Percentiles rank a stretch among this genome's conserved stretches.
Evolutionary conservation across 306 rosid species (phyloP).

Genomic region (peach (Prunus persica)): DNA sequence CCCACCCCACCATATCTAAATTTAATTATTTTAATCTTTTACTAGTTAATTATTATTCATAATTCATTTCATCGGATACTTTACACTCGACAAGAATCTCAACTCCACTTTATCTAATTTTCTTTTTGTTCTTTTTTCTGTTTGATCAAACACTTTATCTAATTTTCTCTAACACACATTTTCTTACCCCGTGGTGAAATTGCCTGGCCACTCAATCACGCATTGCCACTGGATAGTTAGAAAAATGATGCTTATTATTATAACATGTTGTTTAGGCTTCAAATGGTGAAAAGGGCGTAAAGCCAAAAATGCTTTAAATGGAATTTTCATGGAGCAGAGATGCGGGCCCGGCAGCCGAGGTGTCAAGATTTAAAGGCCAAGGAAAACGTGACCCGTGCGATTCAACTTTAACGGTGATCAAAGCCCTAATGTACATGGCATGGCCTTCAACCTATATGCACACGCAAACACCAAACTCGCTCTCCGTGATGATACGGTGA

Average conservation of each 20-base stretch:
- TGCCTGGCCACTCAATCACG: no score
- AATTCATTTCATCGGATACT: neutral
- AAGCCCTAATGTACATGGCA: neutral
- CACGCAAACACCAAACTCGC: neutral
- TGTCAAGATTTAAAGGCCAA: neutral
- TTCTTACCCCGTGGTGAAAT: no score
- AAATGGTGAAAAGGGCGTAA: neutral
- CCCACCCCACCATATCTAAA: constrained; percentile 6
- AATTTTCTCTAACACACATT: no score
- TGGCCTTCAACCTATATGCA: neutral
- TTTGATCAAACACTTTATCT: no score
- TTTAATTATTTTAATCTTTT: neutral
- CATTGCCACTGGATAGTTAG: neutral
- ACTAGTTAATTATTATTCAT: neutral
- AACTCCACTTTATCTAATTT: neutral
- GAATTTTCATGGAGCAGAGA: no score
- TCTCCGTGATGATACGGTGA: neutral
- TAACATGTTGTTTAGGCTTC: neutral
- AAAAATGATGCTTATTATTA: neutral
- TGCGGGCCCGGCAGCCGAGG: neutral
- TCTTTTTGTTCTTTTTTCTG: no score
- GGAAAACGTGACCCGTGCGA: neutral
- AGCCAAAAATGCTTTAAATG: neutral
- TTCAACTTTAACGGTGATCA: constrained; percentile 3
- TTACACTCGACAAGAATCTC: neutral